Percentiles rank a stretch among this genome's conserved stretches.
Conservation (phyloP, 305 asterid species). For the Fraxinus sp. region DNA sequence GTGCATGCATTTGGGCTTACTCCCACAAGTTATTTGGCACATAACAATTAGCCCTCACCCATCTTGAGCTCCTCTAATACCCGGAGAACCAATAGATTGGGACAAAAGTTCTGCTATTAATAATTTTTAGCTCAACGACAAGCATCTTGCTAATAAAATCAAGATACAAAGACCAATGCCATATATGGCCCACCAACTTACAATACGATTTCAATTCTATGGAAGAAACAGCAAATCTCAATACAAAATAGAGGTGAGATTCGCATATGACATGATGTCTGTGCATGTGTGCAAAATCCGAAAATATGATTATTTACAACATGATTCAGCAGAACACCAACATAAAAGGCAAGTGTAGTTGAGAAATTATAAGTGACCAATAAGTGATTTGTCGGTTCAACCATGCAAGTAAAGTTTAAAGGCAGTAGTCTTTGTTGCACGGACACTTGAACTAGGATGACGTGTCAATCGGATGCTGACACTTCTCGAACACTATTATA, state of each 20-base stretch:
- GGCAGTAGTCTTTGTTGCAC: not conserved
- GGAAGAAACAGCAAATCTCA: not conserved
- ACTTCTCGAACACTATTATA: not conserved
- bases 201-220: not conserved
- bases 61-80: not conserved
- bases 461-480: not conserved
- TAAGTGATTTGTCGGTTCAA: not conserved
- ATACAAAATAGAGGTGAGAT: not conserved
- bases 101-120: not conserved
- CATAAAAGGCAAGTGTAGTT: not conserved
- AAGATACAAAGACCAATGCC: constrained; percentile 11
- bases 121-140: not conserved
- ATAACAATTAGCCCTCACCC: not conserved
- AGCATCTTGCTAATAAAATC: not conserved
- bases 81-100: not conserved
- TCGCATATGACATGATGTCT: not conserved
- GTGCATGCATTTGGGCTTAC: not conserved
- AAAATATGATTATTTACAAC: not conserved
- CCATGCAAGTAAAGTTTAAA: not conserved
- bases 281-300: not conserved
- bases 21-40: not conserved
- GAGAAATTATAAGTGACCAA: not conserved
- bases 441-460: not conserved
- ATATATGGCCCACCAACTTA: not conserved
- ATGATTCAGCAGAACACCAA: not conserved